Conservation (phyloP, 2,329 filamentous ascomycete genomes). For the Sclerotinia trifoliorum region DNA sequence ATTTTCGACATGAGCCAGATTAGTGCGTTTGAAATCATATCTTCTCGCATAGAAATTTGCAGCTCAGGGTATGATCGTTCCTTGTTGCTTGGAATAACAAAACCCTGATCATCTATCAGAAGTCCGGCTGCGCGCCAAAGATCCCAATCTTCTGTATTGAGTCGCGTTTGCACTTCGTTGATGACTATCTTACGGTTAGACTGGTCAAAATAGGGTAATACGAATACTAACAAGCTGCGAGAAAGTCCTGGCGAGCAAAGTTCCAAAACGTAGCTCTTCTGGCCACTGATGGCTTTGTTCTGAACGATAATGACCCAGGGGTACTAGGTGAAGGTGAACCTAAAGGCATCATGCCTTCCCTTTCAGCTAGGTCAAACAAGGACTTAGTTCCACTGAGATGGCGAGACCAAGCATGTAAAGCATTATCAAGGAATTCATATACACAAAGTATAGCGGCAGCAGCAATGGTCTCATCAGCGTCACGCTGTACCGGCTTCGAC, state of each 20-base stretch:
- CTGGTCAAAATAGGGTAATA: neutral
- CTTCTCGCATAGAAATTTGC: constrained; percentile 56
- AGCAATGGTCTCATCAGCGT: constrained; percentile 60
- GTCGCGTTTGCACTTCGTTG: constrained; percentile 58
- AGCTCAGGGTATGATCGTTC: constrained; percentile 43
- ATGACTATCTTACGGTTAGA: constrained; percentile 45
- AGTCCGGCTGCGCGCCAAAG: constrained; percentile 65
- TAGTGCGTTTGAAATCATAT: constrained; percentile 61
- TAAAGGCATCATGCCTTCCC: constrained; percentile 46
- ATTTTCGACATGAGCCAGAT: constrained; percentile 67
- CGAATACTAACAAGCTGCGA: constrained; percentile 54
- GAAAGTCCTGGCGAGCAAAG: constrained; percentile 63
- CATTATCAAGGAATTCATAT: constrained; percentile 67
- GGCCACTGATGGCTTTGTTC: constrained; percentile 50
- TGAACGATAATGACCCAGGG: constrained; percentile 30
- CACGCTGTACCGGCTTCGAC: constrained; percentile 44
- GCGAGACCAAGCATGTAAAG: constrained; percentile 59
- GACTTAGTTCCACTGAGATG: constrained; percentile 66
- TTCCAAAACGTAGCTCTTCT: constrained; percentile 65
- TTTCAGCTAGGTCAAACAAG: constrained; percentile 55
- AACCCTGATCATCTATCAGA: constrained; percentile 53
- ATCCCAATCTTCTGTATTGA: constrained; percentile 60
- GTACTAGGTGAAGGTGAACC: constrained; percentile 46
- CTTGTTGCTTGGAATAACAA: constrained; percentile 48
- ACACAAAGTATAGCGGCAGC: constrained; percentile 66